Percentiles rank a stretch among this genome's conserved stretches.
phyloP scores from a whole-genome alignment of 2,329 filamentous ascomycete species.

The Verticillium dahliae region DNA sequence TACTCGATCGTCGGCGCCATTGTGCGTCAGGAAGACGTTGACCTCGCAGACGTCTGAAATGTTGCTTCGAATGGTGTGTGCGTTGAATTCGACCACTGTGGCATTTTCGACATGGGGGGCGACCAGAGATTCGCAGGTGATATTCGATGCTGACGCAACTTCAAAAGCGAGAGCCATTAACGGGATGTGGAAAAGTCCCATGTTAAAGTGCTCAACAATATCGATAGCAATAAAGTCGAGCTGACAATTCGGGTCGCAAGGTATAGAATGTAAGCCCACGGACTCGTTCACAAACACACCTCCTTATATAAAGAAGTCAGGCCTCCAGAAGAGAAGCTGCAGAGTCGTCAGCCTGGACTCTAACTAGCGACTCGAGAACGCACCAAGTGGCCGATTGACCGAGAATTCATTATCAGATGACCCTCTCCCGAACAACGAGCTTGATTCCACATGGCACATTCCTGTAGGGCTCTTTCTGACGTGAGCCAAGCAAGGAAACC shows the following conservation, averaged over 20 bases:
- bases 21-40: slow-evolving; percentile 6
- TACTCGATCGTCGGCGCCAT: slow-evolving; percentile 4
- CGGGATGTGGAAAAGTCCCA: background rate
- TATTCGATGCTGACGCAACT: background rate
- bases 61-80: background rate
- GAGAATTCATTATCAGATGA: background rate
- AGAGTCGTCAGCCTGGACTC: background rate
- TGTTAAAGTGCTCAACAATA: too few relatives aligned
- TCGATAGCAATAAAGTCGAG: too few relatives aligned
- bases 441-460: too few relatives aligned
- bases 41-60: slow-evolving; percentile 10
- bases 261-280: too few relatives aligned
- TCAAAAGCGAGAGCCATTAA: background rate
- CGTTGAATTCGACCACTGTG: background rate
- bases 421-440: too few relatives aligned
- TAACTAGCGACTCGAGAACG: background rate
- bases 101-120: background rate
- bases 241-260: too few relatives aligned
- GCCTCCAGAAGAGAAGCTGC: too few relatives aligned
- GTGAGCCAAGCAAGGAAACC: too few relatives aligned
- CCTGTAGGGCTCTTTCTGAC: too few relatives aligned
- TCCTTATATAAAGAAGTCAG: too few relatives aligned
- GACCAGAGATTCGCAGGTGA: background rate
- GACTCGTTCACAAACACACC: too few relatives aligned
- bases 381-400: background rate